Evolutionary conservation across 116 monocot species (phyloP), one percentile per base, ranked within the genome.

Genomic region (Phalaenopsis hybrid): DNA sequence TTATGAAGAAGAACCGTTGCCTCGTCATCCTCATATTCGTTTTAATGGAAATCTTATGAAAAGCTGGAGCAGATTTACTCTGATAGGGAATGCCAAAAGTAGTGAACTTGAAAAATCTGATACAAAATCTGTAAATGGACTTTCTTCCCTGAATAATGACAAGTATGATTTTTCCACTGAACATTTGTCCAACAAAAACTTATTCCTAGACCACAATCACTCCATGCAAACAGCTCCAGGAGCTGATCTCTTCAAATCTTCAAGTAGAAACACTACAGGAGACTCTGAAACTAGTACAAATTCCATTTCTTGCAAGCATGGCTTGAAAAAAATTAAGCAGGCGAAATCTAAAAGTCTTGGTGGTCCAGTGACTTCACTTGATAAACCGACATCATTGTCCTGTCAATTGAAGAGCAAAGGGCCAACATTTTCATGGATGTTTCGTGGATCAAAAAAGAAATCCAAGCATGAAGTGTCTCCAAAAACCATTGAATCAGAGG

Each of bases 391-490:
- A 48, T 9, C 28, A 9, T 10, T 31, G 5, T 83, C 77, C 28
- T 51, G 67, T 15, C 83, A 82, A 12, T 37, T 82, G 50, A 91
- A 86, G 77, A 83, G 78, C 58, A 90, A 84, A 79, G 86, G 86
- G 8, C 78, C 86, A 21, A 84, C 83, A 5, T 87, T 96, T 44
- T 94, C 96, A n/a, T 89, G 94, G 91, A 46, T 90, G 77, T 92
- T 96, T 68, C 88, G 86, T 16, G 89, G 85, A 78, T 69, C 86
- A 6, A 92, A 81, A 82, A 94, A 86, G 84, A 96, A 94, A 82
- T 37, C 83, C 57, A 89, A 90, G 75, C 81, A 89, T 13, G 92
- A 86, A 55, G 85, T 86, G 79, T 94, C 94, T 18, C 92, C 85
- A 70, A 48, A 48, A 6, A 79, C 91, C 4, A 20, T 88, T 25